Base-by-base conservation (phyloP, 2,329 filamentous ascomycete species). In the Scleromitrula shiraiana region DNA sequence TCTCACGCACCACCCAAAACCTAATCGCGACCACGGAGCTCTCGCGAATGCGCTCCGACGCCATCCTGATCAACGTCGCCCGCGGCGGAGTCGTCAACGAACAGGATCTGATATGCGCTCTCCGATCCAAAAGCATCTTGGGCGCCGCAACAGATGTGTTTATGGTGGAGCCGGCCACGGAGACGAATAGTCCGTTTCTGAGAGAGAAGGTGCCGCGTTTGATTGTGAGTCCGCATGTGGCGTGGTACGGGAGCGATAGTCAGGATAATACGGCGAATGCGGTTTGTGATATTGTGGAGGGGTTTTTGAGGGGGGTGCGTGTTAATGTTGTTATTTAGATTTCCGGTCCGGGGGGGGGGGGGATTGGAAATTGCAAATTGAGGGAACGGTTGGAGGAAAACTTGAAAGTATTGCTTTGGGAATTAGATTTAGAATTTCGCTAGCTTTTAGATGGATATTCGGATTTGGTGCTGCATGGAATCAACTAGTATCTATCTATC, bases 161-260 rank as follows among this genome's bases (percentile, higher is more conserved):
- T 24, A 22, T 17, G n/a, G 35, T 2, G 20, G 41, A 43, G 4
- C 29, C 41, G 6, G 29, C 24, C 17, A 30, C 32, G 41, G 35
- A 4, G n/a, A 22, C 27, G 4, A 22, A 17, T 2, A 24, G 19
- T 43, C 12, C 15, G 17, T 43, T 43, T 19, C n/a, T 41, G 3
- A 43, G 41, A 12, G 20, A 14, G 29, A 35, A 30, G 3, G 41
- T 43, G 2, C 23, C 20, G 20, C 32, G 35, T 35, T 14, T 43
- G 20, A 43, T 35, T 17, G 41, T 43, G 10, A 43, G 40, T 24
- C 29, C 41, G 15, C 41, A 33, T 24, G 29, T 43, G 20, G 40
- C 40, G 20, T 43, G 41, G 41, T 43, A 32, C 35, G 19, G 29
- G 20, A 43, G 40, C 27, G 41, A 35, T 23, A 43, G 29, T 24